Conservation (phyloP, 306 rosid species). For the Abrus precatorius region DNA sequence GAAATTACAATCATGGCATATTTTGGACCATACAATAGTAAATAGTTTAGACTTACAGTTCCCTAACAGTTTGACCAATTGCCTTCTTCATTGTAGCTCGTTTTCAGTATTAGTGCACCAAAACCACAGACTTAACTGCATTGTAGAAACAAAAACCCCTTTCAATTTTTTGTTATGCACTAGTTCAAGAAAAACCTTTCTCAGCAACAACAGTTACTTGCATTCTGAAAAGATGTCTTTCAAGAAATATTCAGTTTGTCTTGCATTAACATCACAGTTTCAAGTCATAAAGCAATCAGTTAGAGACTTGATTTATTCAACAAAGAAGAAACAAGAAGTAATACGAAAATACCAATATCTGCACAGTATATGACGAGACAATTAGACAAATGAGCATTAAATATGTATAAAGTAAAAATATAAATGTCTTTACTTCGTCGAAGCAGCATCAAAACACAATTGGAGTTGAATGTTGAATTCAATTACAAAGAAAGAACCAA, state of each 20-base stretch:
- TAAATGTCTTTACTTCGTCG: neutral
- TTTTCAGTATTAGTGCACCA: conserved; percentile 30
- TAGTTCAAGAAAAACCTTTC: conserved; percentile 27
- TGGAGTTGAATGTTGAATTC: conserved; percentile 6
- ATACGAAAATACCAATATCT: neutral
- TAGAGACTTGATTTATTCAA: neutral
- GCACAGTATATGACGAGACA: neutral
- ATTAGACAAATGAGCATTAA: neutral
- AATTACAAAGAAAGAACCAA: neutral
- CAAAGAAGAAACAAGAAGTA: neutral
- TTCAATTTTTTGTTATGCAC: conserved; percentile 15
- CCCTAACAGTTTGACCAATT: conserved; percentile 92
- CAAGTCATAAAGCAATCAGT: neutral
- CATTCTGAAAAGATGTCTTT: neutral
- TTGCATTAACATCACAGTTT: neutral
- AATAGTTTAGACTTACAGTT: conserved; percentile 68
- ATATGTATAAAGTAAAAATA: neutral
- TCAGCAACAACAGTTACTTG: conserved; percentile 13
- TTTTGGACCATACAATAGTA: conserved; percentile 27
- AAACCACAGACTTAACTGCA: conserved; percentile 43
- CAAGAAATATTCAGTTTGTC: neutral
- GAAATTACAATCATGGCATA: conserved; percentile 15
- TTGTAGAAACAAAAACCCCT: conserved; percentile 10
- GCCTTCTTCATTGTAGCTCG: conserved; percentile 78
- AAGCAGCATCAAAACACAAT: conserved; percentile 1